Conservation (phyloP, 2,329 filamentous ascomycete species). For the Xylaria sp. region DNA sequence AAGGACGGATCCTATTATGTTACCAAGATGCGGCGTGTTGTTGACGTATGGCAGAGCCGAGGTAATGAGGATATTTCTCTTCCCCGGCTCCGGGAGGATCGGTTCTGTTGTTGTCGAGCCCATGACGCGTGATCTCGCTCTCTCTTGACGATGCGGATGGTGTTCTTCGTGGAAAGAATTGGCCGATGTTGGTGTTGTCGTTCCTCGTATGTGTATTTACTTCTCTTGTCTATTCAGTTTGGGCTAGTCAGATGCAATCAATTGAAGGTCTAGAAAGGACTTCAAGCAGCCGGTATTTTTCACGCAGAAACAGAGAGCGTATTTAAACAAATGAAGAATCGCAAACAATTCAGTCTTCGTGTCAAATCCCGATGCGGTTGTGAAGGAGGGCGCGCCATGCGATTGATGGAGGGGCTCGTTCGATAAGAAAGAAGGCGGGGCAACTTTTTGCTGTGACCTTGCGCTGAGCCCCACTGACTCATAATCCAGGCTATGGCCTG, state of each 20-base stretch:
- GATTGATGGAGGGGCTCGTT: neutral
- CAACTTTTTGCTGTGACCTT: slow-evolving; percentile 2
- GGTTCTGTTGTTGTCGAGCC: slow-evolving; percentile 35
- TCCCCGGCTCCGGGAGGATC: slow-evolving; percentile 74
- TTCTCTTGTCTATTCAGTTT: neutral
- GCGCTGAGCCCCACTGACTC: slow-evolving; percentile 2
- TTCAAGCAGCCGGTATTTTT: neutral
- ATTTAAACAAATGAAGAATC: neutral
- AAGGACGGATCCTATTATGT: slow-evolving; percentile 87
- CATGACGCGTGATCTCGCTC: slow-evolving; percentile 22
- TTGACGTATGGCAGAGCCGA: slow-evolving; percentile 51
- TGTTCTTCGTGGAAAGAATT: neutral
- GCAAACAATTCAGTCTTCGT: neutral
- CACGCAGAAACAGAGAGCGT: neutral
- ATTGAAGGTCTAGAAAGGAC: neutral
- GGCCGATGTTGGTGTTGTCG: neutral
- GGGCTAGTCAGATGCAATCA: too few relatives aligned
- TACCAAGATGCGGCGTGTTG: slow-evolving; percentile 85
- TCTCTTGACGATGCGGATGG: neutral
- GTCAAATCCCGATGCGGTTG: neutral
- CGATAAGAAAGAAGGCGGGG: slow-evolving; percentile 3
- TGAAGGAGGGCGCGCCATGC: neutral
- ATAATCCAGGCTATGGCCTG: neutral
- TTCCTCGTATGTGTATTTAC: neutral
- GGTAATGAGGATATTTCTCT: slow-evolving; percentile 90